These are phyloP conservation scores for Incumbomyces delicatus DNA, from an alignment of 2,329 filamentous ascomycete species.

Conservation along the genomic window DNA sequence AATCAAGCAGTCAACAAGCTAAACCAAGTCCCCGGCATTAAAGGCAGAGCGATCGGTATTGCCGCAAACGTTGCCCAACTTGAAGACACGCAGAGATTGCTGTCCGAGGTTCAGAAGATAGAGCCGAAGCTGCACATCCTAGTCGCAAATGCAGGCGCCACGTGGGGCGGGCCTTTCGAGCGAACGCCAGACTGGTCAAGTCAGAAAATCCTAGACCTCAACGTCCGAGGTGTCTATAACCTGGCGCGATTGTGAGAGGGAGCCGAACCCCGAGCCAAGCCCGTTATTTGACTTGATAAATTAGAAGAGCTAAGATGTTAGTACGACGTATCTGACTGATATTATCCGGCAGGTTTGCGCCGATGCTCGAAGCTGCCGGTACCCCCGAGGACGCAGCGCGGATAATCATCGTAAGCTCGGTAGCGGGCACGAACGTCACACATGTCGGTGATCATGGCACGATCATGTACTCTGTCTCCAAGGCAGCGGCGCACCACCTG, in stretches of 20 bases:
- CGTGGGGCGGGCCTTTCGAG: constrained; percentile 31
- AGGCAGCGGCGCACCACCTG: constrained; percentile 67
- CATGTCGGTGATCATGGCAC: constrained; percentile 30
- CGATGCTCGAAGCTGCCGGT: constrained; percentile 27
- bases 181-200: constrained; percentile 27
- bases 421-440: constrained; percentile 28
- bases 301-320: too few species aligned
- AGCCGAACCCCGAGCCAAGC: too few species aligned
- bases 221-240: constrained; percentile 32
- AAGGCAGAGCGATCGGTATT: constrained; percentile 26
- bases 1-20: constrained; percentile 30
- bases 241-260: constrained; percentile 26
- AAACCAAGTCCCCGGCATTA: constrained; percentile 26
- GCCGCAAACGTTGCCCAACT: constrained; percentile 30
- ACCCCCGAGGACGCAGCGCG: constrained; percentile 27
- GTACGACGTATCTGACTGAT: constrained; percentile 1
- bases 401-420: constrained; percentile 29
- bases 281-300: too few species aligned
- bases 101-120: constrained; percentile 25
- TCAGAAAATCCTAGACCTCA: constrained; percentile 30
- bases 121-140: constrained; percentile 28
- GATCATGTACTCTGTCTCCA: constrained; percentile 56
- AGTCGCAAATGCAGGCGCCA: constrained; percentile 31
- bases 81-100: constrained; percentile 27
- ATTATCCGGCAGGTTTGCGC: too few species aligned